A percentile compares a stretch with the other conserved stretches of the same genome.
phyloP scores from a whole-genome alignment of 345 rosid genomes.

The Dovyalis caffra region DNA sequence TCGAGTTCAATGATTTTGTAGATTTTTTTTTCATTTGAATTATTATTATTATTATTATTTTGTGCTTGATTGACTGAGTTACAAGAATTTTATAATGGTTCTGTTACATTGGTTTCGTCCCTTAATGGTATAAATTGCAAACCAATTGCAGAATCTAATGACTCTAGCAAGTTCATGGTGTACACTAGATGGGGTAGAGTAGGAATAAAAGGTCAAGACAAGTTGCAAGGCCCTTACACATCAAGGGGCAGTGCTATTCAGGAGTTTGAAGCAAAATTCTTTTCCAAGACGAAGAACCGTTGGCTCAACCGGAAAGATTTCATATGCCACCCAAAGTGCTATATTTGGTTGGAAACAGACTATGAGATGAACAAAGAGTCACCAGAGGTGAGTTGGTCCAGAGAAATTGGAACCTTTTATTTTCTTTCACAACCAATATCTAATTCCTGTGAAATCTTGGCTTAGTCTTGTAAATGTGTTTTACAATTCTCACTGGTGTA shows the following conservation, averaged over 20 bases:
- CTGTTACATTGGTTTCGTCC: too few species aligned
- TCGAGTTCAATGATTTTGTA: too few species aligned
- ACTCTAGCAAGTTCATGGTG: slow-evolving; percentile 54
- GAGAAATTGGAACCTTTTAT: too few species aligned
- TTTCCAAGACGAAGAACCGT: slow-evolving; percentile 58
- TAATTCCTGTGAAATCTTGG: too few species aligned
- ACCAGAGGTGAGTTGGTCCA: slow-evolving; percentile 44
- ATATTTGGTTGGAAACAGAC: slow-evolving; percentile 84
- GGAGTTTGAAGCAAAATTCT: slow-evolving; percentile 61
- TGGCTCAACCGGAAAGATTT: slow-evolving; percentile 63
- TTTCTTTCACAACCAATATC: too few species aligned
- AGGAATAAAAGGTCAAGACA: slow-evolving; percentile 82
- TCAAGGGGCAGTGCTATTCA: slow-evolving; percentile 46
- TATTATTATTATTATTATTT: neutral
- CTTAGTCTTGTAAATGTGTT: too few species aligned
- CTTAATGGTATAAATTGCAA: neutral
- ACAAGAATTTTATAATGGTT: too few species aligned
- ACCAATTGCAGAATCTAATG: slow-evolving; percentile 67
- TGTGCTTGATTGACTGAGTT: slow-evolving; percentile 1
- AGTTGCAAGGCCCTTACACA: slow-evolving; percentile 61
- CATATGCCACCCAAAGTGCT: slow-evolving; percentile 50
- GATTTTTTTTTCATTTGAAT: neutral
- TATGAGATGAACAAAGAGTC: slow-evolving; percentile 46
- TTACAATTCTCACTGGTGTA: too few species aligned
- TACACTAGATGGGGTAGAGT: slow-evolving; percentile 91